phyloP scores from a whole-genome alignment of 192 early-diverging fungal species.

The Paraglomus occultum region DNA sequence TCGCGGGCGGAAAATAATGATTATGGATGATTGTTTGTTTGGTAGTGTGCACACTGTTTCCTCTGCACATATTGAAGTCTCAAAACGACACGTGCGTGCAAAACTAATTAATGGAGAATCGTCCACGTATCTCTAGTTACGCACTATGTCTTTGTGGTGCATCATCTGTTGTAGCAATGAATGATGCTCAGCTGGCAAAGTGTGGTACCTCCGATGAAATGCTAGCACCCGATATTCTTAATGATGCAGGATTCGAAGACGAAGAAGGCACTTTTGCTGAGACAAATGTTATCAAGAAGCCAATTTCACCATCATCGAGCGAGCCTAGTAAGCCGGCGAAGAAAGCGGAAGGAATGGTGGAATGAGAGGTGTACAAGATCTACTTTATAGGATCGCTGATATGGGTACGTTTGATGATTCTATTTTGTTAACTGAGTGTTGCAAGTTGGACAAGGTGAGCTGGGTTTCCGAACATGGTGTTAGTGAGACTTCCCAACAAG shows the following conservation, averaged over 20 bases:
- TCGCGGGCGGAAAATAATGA: conserved; percentile 56
- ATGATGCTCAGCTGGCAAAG: conserved; percentile 56
- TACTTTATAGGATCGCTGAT: conserved; percentile 64
- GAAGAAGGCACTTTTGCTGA: conserved; percentile 40
- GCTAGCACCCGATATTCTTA: conserved; percentile 44
- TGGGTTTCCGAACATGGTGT: conserved; percentile 58
- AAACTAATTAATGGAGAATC: conserved; percentile 58
- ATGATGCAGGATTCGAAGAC: conserved; percentile 40
- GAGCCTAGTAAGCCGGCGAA: conserved; percentile 73
- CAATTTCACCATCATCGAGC: conserved; percentile 41
- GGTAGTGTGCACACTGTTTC: background rate
- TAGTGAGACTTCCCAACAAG: conserved; percentile 18
- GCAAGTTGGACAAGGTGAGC: conserved; percentile 47
- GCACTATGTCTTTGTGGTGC: conserved; percentile 61
- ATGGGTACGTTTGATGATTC: conserved; percentile 56
- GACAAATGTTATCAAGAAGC: conserved; percentile 38
- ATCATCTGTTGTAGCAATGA: conserved; percentile 55
- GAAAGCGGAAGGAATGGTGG: conserved; percentile 76
- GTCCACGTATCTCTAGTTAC: conserved; percentile 91
- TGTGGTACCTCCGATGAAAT: conserved; percentile 51
- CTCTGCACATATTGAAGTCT: too few species aligned
- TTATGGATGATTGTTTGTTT: conserved; percentile 88
- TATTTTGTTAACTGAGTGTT: conserved; percentile 41
- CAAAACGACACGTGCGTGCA: background rate
- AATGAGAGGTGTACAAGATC: conserved; percentile 67